Evolutionary conservation across 345 rosid genomes (phyloP), one percentile per base, ranked within the genome.

Genomic region (Ceriops tagal): DNA sequence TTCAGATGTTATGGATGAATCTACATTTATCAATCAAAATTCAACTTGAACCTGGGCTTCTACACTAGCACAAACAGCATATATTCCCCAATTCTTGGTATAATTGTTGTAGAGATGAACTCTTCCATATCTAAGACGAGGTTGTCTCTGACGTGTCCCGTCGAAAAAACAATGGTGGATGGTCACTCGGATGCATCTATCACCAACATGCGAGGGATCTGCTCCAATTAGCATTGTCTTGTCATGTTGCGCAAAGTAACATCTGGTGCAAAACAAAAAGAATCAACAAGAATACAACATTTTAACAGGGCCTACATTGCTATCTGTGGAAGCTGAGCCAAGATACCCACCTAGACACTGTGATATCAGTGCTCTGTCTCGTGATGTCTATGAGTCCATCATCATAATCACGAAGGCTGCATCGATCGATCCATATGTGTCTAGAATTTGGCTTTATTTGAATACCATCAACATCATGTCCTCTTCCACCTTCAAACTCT

Each of bases 311-410:
- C 3, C 27, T 64, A 34, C 59, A 43, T 43, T 43, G 5, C 16
- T 20, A 6, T 6, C 22, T 6, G 26, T 35, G 26, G 65, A 35
- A 5, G 46, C 27, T 35, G 31, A 64, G 30, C 16, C 18, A 3
- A 26, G 58, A 55, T 1, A 55, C 66, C 58, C 75, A 86, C 98
- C 99, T 89, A 4, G 99, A 96, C 73, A 96, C 66, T 28, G 97
- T 92, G 66, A 90, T 89, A 62, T 95, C 93, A 1, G 99, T 96
- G 84, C 98, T 96, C 76, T 82, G 90, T 73, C 97, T 81, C n/a
- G 97, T 96, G 79, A 96, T 89, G 80, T 96, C 99, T 61, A 96
- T 96, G 71, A 96, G 80, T 28, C 97, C 99, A 73, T 96, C 99
- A 55, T 89, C 80, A 67, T 83, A 96, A 83, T 90, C 86, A 69